Percentiles rank a stretch among this genome's conserved stretches.
These are phyloP conservation scores for Paracoccidioides brasiliensis DNA, from an alignment of 2,329 filamentous ascomycete species.

Conservation along the genomic window DNA sequence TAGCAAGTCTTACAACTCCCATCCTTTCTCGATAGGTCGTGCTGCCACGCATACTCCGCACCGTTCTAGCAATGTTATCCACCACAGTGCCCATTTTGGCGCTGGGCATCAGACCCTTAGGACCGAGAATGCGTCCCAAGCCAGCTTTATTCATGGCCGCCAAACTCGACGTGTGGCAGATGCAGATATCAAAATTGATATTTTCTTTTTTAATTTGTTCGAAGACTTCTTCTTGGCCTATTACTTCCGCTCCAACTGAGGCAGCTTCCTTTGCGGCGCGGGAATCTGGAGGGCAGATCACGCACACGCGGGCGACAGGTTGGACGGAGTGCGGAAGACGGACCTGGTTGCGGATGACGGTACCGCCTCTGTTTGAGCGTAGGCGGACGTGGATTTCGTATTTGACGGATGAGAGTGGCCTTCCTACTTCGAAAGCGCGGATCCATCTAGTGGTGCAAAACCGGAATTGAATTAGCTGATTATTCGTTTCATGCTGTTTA, in stretches of 20 bases:
- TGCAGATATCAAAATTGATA: constrained; percentile 76
- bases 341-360: constrained; percentile 75
- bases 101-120: constrained; percentile 84
- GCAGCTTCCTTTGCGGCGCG: constrained; percentile 60
- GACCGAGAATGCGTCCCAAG: constrained; percentile 70
- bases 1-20: constrained; percentile 75
- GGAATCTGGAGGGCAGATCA: constrained; percentile 76
- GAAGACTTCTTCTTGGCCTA: constrained; percentile 79
- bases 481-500: background rate
- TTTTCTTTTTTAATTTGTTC: constrained; percentile 60
- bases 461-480: background rate
- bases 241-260: constrained; percentile 64
- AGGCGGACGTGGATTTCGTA: constrained; percentile 83
- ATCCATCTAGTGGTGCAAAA: constrained; percentile 53
- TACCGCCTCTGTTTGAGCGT: constrained; percentile 70
- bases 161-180: constrained; percentile 71
- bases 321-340: constrained; percentile 80
- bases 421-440: constrained; percentile 82
- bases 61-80: constrained; percentile 58
- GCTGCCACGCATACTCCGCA: constrained; percentile 71
- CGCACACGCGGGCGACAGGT: constrained; percentile 76
- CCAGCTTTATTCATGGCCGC: constrained; percentile 68
- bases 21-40: constrained; percentile 75
- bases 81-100: constrained; percentile 81
- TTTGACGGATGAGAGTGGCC: constrained; percentile 57